Percentiles rank a stretch among this genome's conserved stretches.
Evolutionary conservation across 805 yeast species (phyloP).

Genomic region (Yarrowia osloensis): DNA sequence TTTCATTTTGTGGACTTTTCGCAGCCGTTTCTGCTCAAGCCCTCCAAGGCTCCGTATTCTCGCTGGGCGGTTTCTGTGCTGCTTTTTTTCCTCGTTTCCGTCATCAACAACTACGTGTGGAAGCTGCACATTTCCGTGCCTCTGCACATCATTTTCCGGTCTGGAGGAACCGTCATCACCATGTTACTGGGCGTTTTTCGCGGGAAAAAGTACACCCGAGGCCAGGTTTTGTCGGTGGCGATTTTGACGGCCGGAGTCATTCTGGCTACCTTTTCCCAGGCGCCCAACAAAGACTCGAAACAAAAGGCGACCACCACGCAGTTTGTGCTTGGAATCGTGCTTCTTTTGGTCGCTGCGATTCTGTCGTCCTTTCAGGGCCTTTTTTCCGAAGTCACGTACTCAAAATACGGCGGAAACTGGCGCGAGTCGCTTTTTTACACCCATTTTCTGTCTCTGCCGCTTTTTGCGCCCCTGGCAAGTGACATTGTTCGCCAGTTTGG

Average conservation of each 20-base stretch:
- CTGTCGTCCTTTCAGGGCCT: conserved; percentile 60
- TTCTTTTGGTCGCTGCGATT: conserved; percentile 52
- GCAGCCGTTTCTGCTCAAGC: conserved; percentile 40
- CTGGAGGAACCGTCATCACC: conserved; percentile 63
- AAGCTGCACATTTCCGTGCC: conserved; percentile 62
- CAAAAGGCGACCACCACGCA: conserved; percentile 21
- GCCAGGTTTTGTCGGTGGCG: conserved; percentile 54
- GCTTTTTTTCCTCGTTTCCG: conserved; percentile 54
- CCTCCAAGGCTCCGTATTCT: conserved; percentile 41
- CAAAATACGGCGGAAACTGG: conserved; percentile 59
- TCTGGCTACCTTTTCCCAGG: conserved; percentile 43
- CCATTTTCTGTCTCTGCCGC: conserved; percentile 57
- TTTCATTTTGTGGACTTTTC: conserved; percentile 44
- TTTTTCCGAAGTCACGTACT: conserved; percentile 54
- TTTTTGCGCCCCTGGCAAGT: conserved; percentile 48
- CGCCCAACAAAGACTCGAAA: conserved; percentile 31
- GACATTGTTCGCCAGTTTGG: conserved; percentile 43
- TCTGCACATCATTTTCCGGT: conserved; percentile 64
- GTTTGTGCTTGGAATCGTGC: conserved; percentile 46
- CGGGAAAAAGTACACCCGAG: conserved; percentile 50
- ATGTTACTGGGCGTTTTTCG: conserved; percentile 56
- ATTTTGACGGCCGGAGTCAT: conserved; percentile 59
- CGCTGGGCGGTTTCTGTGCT: conserved; percentile 51
- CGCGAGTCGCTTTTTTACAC: conserved; percentile 63
- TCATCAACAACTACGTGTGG: conserved; percentile 61